Conservation (phyloP, 352 stramenopile genomes). For the Hyaloperonospora brassicae region DNA sequence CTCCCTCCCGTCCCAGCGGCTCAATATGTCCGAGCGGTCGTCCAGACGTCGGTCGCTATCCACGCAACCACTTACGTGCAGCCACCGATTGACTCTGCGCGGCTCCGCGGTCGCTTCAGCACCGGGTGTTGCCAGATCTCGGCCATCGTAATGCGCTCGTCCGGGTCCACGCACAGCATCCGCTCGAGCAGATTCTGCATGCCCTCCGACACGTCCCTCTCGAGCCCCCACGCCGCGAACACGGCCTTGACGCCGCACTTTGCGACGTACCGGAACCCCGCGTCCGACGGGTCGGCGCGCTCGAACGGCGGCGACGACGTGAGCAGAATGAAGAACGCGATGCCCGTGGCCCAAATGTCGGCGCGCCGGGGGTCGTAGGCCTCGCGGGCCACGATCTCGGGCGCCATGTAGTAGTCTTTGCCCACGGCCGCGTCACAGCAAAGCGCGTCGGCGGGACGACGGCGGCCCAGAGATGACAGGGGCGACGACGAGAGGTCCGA, state of each 20-base stretch:
- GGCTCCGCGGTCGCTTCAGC: conserved; percentile 12
- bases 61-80: too few species aligned
- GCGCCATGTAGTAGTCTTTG: conserved; percentile 97
- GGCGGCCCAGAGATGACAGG: background rate
- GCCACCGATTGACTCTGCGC: too few species aligned
- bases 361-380: conserved; percentile 89
- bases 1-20: too few species aligned
- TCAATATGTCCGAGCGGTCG: too few species aligned
- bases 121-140: conserved; percentile 65
- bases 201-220: conserved; percentile 30
- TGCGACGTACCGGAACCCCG: conserved; percentile 80
- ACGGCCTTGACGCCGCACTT: conserved; percentile 68
- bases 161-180: conserved; percentile 63
- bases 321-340: conserved; percentile 93
- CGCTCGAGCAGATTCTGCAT: conserved; percentile 66
- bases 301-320: conserved; percentile 90
- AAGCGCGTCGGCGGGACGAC: conserved; percentile 22
- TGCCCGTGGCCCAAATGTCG: conserved; percentile 90
- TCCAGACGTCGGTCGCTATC: too few species aligned
- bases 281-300: conserved; percentile 70
- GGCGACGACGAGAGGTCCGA: background rate
- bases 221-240: conserved; percentile 58
- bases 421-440: conserved; percentile 60
- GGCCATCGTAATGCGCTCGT: conserved; percentile 44
- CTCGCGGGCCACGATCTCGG: conserved; percentile 80